A percentile compares a stretch with the other conserved stretches of the same genome.
phyloP scores from a whole-genome alignment of 2,329 filamentous ascomycete species.

The Colletotrichum chrysophilum region DNA sequence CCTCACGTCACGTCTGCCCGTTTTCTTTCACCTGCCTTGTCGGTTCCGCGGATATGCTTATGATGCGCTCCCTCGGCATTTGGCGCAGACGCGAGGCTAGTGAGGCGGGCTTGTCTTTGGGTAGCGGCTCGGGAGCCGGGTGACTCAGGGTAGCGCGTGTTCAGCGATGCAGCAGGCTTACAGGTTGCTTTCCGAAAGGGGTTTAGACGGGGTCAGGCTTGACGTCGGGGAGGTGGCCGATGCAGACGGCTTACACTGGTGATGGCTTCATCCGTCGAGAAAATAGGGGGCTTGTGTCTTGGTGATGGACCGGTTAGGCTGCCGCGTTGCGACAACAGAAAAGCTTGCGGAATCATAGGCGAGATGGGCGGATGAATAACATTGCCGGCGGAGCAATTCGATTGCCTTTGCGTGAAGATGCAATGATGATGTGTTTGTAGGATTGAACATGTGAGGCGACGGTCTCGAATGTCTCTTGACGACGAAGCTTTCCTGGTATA shows the following conservation, averaged over 20 bases:
- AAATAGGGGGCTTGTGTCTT: background rate
- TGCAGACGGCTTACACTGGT: constrained; percentile 5
- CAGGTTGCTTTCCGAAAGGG: background rate
- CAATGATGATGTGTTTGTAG: background rate
- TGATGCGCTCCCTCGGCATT: background rate
- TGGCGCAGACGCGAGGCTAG: background rate
- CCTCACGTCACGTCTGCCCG: background rate
- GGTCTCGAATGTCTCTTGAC: background rate
- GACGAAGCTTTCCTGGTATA: background rate
- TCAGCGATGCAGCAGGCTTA: background rate
- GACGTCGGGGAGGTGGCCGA: background rate
- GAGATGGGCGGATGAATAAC: background rate
- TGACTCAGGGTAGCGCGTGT: background rate
- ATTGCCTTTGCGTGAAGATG: background rate
- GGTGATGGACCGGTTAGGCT: background rate
- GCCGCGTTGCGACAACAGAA: background rate
- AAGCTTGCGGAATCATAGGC: background rate
- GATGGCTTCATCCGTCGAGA: constrained; percentile 8
- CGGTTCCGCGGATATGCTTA: background rate
- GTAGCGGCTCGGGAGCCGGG: background rate
- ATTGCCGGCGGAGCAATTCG: background rate
- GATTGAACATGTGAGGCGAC: background rate
- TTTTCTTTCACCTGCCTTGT: background rate
- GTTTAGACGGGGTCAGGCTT: background rate
- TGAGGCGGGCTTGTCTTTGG: background rate